phyloP scores from a whole-genome alignment of 768 basidiomycete species.

The Psilocybe azurescens region DNA sequence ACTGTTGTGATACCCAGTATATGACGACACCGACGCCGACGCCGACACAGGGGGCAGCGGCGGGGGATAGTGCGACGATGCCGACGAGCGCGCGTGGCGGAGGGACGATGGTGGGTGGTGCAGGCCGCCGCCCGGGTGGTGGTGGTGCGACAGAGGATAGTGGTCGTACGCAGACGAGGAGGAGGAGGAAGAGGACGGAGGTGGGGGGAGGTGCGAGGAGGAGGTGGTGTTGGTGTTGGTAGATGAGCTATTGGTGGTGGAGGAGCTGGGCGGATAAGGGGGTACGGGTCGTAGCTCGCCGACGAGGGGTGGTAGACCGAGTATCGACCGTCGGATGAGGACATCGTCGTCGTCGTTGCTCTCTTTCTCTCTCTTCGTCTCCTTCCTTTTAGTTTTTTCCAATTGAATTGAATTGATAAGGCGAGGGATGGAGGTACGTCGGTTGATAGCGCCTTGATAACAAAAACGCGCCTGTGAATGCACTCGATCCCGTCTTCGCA shows the following conservation, averaged over 20 bases:
- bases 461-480: background rate
- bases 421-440: background rate
- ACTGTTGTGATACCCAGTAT: conserved; percentile 8
- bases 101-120: conserved; percentile 24
- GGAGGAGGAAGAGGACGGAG: conserved; percentile 23
- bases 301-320: conserved; percentile 55
- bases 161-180: conserved; percentile 25
- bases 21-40: background rate
- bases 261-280: conserved; percentile 13
- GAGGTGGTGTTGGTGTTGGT: conserved; percentile 9
- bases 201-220: conserved; percentile 14
- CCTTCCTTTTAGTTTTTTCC: background rate
- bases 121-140: conserved; percentile 12
- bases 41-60: conserved; percentile 6
- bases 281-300: conserved; percentile 46
- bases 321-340: conserved; percentile 54
- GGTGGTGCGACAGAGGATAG: conserved; percentile 18
- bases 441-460: background rate
- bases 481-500: background rate
- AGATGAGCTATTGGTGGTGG: conserved; percentile 15
- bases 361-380: background rate
- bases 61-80: conserved; percentile 26
- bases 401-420: conserved; percentile 7
- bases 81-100: conserved; percentile 26
- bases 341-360: conserved; percentile 35